phyloP scores from a whole-genome alignment of 2,329 filamentous ascomycete genomes.

The Colletotrichum scovillei region DNA sequence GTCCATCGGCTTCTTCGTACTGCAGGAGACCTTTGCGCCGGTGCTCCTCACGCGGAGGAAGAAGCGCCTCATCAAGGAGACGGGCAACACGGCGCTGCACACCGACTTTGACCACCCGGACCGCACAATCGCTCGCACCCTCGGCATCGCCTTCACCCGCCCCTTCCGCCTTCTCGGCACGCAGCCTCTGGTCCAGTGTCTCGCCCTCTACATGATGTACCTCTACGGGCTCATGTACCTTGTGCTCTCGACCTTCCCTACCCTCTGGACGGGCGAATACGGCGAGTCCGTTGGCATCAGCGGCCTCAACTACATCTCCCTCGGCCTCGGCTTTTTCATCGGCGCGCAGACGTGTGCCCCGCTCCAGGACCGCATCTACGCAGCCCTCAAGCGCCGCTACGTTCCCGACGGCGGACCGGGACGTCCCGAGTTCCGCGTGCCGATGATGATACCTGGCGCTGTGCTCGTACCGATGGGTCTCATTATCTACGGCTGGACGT shows the following conservation, averaged over 20 bases:
- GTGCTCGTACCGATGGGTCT: slow-evolving; percentile 56
- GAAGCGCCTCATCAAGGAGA: slow-evolving; percentile 65
- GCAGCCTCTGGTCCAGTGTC: slow-evolving; percentile 59
- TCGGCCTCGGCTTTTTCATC: slow-evolving; percentile 61
- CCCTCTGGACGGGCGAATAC: slow-evolving; percentile 57
- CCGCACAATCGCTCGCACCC: slow-evolving; percentile 35
- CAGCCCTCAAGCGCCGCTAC: slow-evolving; percentile 53
- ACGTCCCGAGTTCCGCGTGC: slow-evolving; percentile 55
- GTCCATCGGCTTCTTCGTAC: slow-evolving; percentile 64
- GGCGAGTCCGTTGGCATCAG: slow-evolving; percentile 54
- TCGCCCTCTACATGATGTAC: slow-evolving; percentile 59
- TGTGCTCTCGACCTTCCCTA: slow-evolving; percentile 61
- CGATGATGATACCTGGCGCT: slow-evolving; percentile 54
- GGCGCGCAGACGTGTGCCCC: slow-evolving; percentile 56
- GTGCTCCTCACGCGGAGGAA: slow-evolving; percentile 70
- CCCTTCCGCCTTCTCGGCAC: slow-evolving; percentile 58
- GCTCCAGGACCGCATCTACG: slow-evolving; percentile 59
- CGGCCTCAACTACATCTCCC: slow-evolving; percentile 61
- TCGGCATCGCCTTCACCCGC: slow-evolving; percentile 47
- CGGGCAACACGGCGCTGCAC: slow-evolving; percentile 59
- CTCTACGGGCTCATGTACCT: slow-evolving; percentile 64
- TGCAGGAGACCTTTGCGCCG: slow-evolving; percentile 75
- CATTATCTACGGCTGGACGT: slow-evolving; percentile 59
- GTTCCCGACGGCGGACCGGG: slow-evolving; percentile 47
- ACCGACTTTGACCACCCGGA: slow-evolving; percentile 64